A percentile compares a stretch with the other conserved stretches of the same genome.
phyloP scores from a whole-genome alignment of 371 early-diverging fungal species.

The Circinella minor region DNA sequence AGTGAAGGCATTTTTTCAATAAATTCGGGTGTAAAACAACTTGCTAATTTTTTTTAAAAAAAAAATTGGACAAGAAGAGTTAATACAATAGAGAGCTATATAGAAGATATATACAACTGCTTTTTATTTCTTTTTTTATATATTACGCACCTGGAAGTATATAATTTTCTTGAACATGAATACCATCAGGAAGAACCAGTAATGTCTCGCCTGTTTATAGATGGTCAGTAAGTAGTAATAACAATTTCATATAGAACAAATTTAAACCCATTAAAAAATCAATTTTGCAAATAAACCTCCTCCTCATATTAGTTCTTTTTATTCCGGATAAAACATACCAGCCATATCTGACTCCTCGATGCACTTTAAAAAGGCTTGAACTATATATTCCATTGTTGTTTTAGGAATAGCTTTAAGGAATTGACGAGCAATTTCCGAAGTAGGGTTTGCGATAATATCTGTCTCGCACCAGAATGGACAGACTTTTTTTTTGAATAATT shows the following conservation, averaged over 20 bases:
- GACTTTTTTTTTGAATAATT: conserved; percentile 5
- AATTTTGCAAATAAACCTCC: too few relatives aligned
- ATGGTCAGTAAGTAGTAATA: neutral
- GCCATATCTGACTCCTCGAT: neutral
- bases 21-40: conserved; percentile 5
- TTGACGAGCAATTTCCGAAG: neutral
- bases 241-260: neutral
- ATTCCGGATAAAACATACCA: neutral
- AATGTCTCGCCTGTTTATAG: neutral
- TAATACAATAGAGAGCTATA: too few relatives aligned
- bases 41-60: neutral
- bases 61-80: neutral
- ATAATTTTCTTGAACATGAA: neutral
- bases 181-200: neutral
- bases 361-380: neutral
- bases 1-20: neutral
- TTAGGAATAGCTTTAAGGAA: conserved; percentile 3
- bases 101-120: neutral
- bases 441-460: neutral
- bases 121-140: neutral
- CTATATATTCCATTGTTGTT: neutral
- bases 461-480: conserved; percentile 1
- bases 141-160: neutral
- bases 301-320: too few relatives aligned
- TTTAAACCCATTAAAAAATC: neutral